Evolutionary conservation across 2,329 filamentous ascomycete genomes (phyloP), one percentile per base, ranked within the genome.

Genomic region (Xenosphaeropsis pyriputrescens): DNA sequence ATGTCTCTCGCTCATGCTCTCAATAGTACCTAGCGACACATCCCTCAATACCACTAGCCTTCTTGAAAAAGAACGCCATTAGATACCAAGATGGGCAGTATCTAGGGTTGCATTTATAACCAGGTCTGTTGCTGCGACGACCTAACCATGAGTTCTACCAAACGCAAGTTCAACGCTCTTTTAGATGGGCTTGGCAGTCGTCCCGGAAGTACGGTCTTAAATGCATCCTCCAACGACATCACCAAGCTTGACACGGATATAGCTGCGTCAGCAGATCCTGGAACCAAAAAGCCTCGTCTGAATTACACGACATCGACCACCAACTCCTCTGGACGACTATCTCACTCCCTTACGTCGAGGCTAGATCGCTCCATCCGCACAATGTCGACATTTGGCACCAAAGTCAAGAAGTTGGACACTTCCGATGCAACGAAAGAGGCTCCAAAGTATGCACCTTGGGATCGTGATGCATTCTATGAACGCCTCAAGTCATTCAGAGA

Each of bases 401-500:
- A 26, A 26, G 22, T 26, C 22, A 26, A 26, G 22, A 26, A 26
- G 22, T 11, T 26, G 8, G 22, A 26, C 4, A 9, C 22, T 26
- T 6, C 22, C 8, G 22, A 26, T 26, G 8, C 22, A 9, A 26
- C 22, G 8, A 26, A 26, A 26, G 22, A 26, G 8, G 22, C 22
- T 26, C 75, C 83, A 1, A 85, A 80, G 50, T 96, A 91, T 61
- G 82, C 83, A 38, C 89, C 91, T 0, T 83, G 79, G 62, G 88
- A 91, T 55, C 81, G 91, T 38, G 75, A 77, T 30, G 76, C 85
- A 47, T 86, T 96, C 43, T 67, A 96, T 9, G 75, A 72, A 48
- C 68, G 91, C 17, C 66, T 98, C 18, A 80, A 80, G 42, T 93
- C 85, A 0, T 98, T 93, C 54, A 82, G 89, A 52, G 85, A 89